Evolutionary conservation across 148 eudicot genomes (phyloP), one percentile per base, ranked within the genome.

Genomic region (Silene uniflora): DNA sequence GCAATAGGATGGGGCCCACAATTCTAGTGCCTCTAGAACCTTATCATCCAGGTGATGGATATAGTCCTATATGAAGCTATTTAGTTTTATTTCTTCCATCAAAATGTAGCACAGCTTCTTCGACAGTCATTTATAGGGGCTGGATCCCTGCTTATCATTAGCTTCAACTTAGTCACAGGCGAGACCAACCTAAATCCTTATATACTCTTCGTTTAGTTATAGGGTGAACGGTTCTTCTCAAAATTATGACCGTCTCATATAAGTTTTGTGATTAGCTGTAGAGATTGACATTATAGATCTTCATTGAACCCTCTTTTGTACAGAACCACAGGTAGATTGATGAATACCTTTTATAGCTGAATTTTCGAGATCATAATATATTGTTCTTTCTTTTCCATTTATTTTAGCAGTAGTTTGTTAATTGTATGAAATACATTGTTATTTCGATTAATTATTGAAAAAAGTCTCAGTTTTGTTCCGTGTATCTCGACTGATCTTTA

Each of bases 21-120:
- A 82, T 23, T 81, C 70, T 16, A 76, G 24, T 59, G 47, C 80
- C 79, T 73, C 80, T 77, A 83, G 91, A 77, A 86, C 81, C 67
- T 58, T 74, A 32, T 85, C 88, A 44, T 85, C 88, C 74, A 83
- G 90, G 83, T 87, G 87, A 88, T 84, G 67, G 71, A 44, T 67
- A 61, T 76, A 72, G 61, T 69, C 67, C 65, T 11, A 44, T 69
- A 16, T 46, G 46, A 27, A 69, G 60, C 23, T 55, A 1, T 54
- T 25, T 65, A 13, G 11, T 6, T 18, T 62, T 11, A 12, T 1
- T 64, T 64, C n/a, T 42, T 64, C 16, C 68, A 29, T 27, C 68
- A 14, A 39, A 52, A 52, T 39, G 52, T 46, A 39, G 23, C 44
- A 67, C 19, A 67, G 47, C 69, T 16, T 67, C 70, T 29, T 65